Base-by-base conservation (phyloP, 106 monocot genomes). In the Posidonia australis region DNA sequence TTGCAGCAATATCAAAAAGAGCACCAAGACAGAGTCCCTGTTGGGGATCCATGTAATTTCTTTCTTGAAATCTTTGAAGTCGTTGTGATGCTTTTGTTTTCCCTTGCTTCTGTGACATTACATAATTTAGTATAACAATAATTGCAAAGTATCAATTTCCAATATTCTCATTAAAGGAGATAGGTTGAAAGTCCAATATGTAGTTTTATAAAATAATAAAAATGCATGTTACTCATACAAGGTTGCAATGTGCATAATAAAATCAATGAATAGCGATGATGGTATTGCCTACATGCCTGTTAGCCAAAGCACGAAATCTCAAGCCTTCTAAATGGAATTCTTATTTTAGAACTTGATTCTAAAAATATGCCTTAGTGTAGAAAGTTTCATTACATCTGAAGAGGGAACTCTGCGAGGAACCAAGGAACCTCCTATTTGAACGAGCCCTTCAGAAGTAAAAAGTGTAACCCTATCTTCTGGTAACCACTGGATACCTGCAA, bases 1-100 rank as follows among this genome's bases (percentile, higher is more conserved):
- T 96, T 61, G 96, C 96, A 49, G 96, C 96, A 63, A 96, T 96
- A 64, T 96, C 81, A 75, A 96, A 96, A 16, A 96, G 77, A 30
- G 96, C 90, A 60, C 96, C 96, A 56, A 96, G 78, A 69, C 96
- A 96, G 29, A 96, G 90, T 47, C 78, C 80, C 80, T 96, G 96
- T 52, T 80, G 71, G 12, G 96, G 90, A 74, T 90, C 90, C 96
- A 96, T 96, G 74, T 96, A 96, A 68, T 87, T 68, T 60, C 76
- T 82, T 78, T 96, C 96, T 65, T 80, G 87, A 81, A 79, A 90
- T 12, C 87, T 77, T 46, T 82, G 74, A 26, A 72, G 51, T 44
- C 73, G 82, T 68, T 82, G 84, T 53, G 77, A 60, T 41, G 58
- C 42, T 64, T 81, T 81, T 57, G 69, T 53, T 74, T 57, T 86